Conservation (phyloP, 306 rosid species). For the Bauhinia variegata region DNA sequence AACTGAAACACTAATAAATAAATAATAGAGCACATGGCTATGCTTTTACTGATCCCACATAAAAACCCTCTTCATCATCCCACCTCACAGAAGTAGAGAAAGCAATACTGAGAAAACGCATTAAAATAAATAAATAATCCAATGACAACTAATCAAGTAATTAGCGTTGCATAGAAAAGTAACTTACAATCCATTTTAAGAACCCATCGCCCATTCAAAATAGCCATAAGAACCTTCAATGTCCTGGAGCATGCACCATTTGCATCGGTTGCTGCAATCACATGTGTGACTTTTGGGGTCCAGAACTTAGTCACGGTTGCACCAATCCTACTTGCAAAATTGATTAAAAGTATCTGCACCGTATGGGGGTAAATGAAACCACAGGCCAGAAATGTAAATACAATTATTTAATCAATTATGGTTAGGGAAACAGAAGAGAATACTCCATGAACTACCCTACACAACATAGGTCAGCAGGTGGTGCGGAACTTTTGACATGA, state of each 20-base stretch:
- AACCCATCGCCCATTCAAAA: slow-evolving; percentile 82
- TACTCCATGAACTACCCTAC: not conserved
- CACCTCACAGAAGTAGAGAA: too few relatives aligned
- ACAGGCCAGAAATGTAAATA: not conserved
- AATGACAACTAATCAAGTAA: slow-evolving; percentile 4
- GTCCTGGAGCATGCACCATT: slow-evolving; percentile 89
- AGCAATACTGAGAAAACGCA: too few relatives aligned
- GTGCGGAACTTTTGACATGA: too few relatives aligned
- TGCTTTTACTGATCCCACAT: too few relatives aligned
- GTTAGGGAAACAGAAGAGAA: not conserved
- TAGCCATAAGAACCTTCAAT: slow-evolving; percentile 78
- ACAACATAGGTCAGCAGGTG: too few relatives aligned
- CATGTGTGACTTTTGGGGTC: slow-evolving; percentile 79
- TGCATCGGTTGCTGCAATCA: slow-evolving; percentile 77
- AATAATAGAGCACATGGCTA: too few relatives aligned
- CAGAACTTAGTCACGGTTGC: slow-evolving; percentile 72
- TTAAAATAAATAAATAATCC: too few relatives aligned
- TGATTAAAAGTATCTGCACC: slow-evolving; percentile 60
- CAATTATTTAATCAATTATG: slow-evolving; percentile 18
- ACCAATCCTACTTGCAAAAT: slow-evolving; percentile 61
- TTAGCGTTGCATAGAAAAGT: not conserved
- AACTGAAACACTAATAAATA: too few relatives aligned
- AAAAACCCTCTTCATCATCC: too few relatives aligned
- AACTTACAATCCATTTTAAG: slow-evolving; percentile 81
- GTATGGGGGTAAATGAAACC: slow-evolving; percentile 3